Conservation (phyloP, 352 stramenopile genomes). For the Aphanomyces stellatus region DNA sequence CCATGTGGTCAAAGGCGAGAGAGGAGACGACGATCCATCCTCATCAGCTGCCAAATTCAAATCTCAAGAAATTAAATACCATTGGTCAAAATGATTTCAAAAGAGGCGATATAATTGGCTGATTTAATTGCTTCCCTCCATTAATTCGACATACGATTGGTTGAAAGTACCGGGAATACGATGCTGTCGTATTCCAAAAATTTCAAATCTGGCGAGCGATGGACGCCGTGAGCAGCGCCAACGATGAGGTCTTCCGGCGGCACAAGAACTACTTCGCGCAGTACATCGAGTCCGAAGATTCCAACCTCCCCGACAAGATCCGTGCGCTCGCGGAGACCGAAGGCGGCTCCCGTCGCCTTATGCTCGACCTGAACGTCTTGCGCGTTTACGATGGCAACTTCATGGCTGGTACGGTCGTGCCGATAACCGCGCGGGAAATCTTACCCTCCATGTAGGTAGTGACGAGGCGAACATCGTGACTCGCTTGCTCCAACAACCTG, state of each 20-base stretch:
- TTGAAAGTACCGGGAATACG: conserved; percentile 9
- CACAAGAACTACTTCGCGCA: conserved; percentile 85
- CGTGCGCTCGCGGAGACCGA: conserved; percentile 77
- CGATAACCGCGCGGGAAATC: neutral
- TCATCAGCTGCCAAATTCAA: neutral
- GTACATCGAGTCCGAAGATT: conserved; percentile 71
- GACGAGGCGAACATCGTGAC: conserved; percentile 17
- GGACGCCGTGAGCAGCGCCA: conserved; percentile 12
- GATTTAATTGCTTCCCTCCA: neutral
- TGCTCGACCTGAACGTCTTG: conserved; percentile 87
- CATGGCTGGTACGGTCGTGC: conserved; percentile 22
- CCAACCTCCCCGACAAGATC: conserved; percentile 47
- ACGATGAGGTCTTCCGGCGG: conserved; percentile 73
- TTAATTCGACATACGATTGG: conserved; percentile 11
- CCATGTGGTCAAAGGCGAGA: no score
- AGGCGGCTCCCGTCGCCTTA: conserved; percentile 37
- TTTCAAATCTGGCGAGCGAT: conserved; percentile 14
- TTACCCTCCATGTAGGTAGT: neutral
- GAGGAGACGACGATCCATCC: no score
- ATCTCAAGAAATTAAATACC: neutral
- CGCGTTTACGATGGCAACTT: conserved; percentile 85
- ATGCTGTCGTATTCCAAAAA: conserved; percentile 13
- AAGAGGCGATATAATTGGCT: conserved; percentile 4
- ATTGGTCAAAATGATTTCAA: conserved; percentile 18
- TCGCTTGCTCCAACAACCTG: conserved; percentile 54